Base-by-base conservation (phyloP, 2,329 filamentous ascomycete genomes). In the Trichoderma sp. region DNA sequence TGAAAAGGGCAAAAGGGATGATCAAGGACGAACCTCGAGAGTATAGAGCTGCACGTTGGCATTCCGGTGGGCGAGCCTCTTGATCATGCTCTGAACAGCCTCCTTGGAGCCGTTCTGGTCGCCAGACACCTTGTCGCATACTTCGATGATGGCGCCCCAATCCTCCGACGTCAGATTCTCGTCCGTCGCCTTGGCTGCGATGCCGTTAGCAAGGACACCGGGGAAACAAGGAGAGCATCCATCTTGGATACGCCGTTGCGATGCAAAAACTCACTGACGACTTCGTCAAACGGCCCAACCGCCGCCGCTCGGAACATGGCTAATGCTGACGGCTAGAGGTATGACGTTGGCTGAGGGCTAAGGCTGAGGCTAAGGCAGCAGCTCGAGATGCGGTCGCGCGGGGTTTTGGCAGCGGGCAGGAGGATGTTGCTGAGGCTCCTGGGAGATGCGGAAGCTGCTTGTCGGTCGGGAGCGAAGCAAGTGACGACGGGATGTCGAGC, bases 41-140 rank as follows among this genome's bases (percentile, higher is more conserved):
- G 94, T 97, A 79, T 97, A 97, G 22, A 97, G 88, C 81, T 97
- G 94, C 29, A 97, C 94, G 78, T 97, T 97, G 70, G 94, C 94
- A 79, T 97, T 97, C 73, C 94, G 90, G 79, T 97, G 93, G 67
- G 93, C 93, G 66, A 97, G 85, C 50, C 94, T 87, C 83, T 94
- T 96, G 80, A 97, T 97, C 83, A 97, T 87, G 76, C 92, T 91
- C 75, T 93, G 91, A 65, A 96, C 92, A 15, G 90, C 93, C 82
- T 96, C 92, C 82, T 94, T 94, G 72, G 92, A 86, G 29, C 86
- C 86, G 72, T 85, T 87, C 65, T 77, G 72, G 70, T 88, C 85
- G 73, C 78, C 78, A 22, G 81, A 76, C 50, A 87, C 86, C 71
- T 86, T 86, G 77, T 88, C 86, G 80, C 86, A 88, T 61, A 89